Conservation (phyloP, 2,329 filamentous ascomycete species). For the Coniochaeta sp. region DNA sequence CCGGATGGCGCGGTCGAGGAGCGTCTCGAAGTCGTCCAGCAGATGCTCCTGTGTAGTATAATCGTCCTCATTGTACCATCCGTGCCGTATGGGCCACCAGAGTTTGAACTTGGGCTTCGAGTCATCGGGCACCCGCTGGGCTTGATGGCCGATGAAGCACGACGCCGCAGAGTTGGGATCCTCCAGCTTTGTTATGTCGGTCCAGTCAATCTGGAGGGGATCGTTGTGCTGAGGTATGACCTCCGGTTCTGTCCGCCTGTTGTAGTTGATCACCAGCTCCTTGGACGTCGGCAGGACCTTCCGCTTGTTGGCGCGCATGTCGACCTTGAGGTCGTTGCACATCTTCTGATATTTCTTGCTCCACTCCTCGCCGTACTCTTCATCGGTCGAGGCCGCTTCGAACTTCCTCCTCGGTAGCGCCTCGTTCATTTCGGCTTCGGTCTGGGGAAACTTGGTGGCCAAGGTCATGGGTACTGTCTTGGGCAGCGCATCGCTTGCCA, state of each 20-base stretch:
- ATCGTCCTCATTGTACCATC: constrained; percentile 85
- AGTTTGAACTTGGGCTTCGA: constrained; percentile 86
- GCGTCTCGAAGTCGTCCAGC: constrained; percentile 78
- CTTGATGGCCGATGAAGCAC: constrained; percentile 75
- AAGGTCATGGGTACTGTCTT: constrained; percentile 93
- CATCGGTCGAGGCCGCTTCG: constrained; percentile 58
- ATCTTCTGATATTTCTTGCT: constrained; percentile 70
- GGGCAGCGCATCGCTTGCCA: constrained; percentile 91
- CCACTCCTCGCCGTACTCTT: constrained; percentile 82
- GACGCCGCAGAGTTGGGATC: constrained; percentile 54
- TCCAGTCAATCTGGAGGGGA: constrained; percentile 90
- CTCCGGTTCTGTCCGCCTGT: constrained; percentile 75
- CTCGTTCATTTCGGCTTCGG: constrained; percentile 77
- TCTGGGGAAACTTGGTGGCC: constrained; percentile 68
- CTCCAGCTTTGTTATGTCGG: constrained; percentile 62
- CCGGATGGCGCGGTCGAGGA: constrained; percentile 80
- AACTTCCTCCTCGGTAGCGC: constrained; percentile 67
- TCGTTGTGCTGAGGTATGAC: constrained; percentile 93
- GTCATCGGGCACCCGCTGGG: constrained; percentile 79
- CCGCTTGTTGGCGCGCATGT: constrained; percentile 90
- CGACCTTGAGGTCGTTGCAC: constrained; percentile 78
- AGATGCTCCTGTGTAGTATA: constrained; percentile 75
- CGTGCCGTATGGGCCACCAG: constrained; percentile 83
- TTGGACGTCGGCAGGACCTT: constrained; percentile 96
- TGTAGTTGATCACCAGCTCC: constrained; percentile 91